Conservation (phyloP, 2,329 filamentous ascomycete genomes). For the Colletotrichum lentis region DNA sequence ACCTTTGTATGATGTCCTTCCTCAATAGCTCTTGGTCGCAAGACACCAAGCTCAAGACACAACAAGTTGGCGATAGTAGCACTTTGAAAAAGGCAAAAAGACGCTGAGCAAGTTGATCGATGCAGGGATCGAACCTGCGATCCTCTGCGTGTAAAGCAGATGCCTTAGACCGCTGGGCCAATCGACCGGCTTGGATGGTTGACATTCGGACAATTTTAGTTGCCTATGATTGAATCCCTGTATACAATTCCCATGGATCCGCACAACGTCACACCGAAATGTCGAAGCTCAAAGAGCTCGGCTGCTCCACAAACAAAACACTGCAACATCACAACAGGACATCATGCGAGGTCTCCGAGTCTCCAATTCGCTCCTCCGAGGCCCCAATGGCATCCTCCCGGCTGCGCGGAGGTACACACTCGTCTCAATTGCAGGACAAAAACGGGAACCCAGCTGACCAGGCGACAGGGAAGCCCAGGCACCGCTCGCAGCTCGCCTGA, state of each 20-base stretch:
- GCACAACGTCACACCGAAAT: slow-evolving; percentile 12
- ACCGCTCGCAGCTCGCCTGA: slow-evolving; percentile 24
- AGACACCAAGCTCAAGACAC: too few relatives aligned
- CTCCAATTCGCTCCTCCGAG: slow-evolving; percentile 16
- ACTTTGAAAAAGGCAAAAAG: slow-evolving; percentile 25
- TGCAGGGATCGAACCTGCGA: slow-evolving; percentile 57
- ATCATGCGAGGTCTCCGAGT: slow-evolving; percentile 18
- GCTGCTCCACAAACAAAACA: neutral
- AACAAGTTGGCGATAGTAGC: neutral
- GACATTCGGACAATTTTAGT: fast-evolving
- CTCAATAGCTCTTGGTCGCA: neutral
- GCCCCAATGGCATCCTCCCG: slow-evolving; percentile 31
- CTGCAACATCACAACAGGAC: neutral
- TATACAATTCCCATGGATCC: neutral
- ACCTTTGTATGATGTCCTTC: neutral
- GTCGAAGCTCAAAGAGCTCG: neutral
- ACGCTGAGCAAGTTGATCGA: slow-evolving; percentile 45
- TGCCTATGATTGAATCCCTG: too few relatives aligned
- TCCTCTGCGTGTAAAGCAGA: slow-evolving; percentile 54
- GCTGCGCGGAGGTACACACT: slow-evolving; percentile 19
- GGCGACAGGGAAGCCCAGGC: slow-evolving; percentile 14
- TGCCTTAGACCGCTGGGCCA: slow-evolving; percentile 53
- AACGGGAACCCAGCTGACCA: neutral
- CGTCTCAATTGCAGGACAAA: too few relatives aligned
- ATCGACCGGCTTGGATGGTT: slow-evolving; percentile 41